These are phyloP conservation scores for Myochromella boudieri DNA, from an alignment of 768 basidiomycete species.

Conservation along the genomic window DNA sequence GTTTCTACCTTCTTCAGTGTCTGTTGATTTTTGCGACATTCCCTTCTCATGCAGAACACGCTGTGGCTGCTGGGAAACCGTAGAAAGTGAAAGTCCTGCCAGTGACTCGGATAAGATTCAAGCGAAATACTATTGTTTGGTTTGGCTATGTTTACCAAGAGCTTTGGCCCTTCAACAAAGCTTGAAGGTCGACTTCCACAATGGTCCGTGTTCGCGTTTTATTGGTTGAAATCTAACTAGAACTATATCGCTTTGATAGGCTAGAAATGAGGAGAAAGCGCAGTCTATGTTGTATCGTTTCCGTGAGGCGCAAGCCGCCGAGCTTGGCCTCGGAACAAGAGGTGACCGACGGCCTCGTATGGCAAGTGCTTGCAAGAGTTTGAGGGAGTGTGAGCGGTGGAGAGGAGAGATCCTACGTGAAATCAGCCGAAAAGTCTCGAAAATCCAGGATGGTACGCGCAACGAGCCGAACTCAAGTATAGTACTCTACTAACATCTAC, in stretches of 20 bases:
- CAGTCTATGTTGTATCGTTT: slow-evolving; percentile 60
- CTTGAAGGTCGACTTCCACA: slow-evolving; percentile 8
- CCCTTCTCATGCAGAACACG: no score
- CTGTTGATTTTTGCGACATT: slow-evolving; percentile 27
- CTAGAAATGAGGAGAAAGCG: slow-evolving; percentile 93
- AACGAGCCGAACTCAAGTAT: slow-evolving; percentile 50
- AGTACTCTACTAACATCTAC: slow-evolving; percentile 3
- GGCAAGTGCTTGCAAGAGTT: slow-evolving; percentile 88
- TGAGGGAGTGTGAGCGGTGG: slow-evolving; percentile 95
- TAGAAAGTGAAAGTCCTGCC: no score
- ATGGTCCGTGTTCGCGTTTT: slow-evolving; percentile 12
- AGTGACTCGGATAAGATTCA: slow-evolving; percentile 2
- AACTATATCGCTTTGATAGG: slow-evolving; percentile 42
- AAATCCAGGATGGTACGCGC: slow-evolving; percentile 95
- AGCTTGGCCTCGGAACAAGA: slow-evolving; percentile 88
- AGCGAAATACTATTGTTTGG: slow-evolving; percentile 1
- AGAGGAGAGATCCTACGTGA: slow-evolving; percentile 93
- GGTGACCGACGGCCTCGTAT: slow-evolving; percentile 86
- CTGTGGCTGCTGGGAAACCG: no score
- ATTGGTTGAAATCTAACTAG: not conserved
- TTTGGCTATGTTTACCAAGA: slow-evolving; percentile 20
- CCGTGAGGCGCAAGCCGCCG: slow-evolving; percentile 93
- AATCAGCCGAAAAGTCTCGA: slow-evolving; percentile 94
- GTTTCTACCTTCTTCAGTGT: slow-evolving; percentile 36
- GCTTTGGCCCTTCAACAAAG: slow-evolving; percentile 9